Base-by-base conservation (phyloP, 2,329 filamentous ascomycete genomes). In the Leptographium wingfieldii region DNA sequence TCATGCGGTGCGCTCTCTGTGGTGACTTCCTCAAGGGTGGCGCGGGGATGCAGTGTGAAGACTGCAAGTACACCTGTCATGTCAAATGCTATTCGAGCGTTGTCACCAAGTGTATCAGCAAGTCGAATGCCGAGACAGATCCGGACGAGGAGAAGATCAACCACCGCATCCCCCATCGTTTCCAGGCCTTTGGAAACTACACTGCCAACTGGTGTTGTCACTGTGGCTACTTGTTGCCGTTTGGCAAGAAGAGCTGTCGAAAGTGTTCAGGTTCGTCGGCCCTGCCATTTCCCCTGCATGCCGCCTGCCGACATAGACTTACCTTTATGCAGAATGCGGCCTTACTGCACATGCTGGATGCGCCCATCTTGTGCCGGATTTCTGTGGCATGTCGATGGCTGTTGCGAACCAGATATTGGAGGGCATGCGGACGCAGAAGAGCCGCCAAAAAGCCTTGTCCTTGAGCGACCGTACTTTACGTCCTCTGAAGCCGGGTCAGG, bases 81-180 rank as follows among this genome's bases (percentile, higher is more conserved):
- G 92, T 90, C 68, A 96, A 97, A 75, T 99, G 94, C 72, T 99
- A 97, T 73, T 77, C 84, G 19, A 95, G 92, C 72, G 94, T 99
- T 55, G 94, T 99, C 67, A 99, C 94, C 64, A 99, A 99, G 74
- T 99, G 94, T 76, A 99, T 99, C 73, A 97, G 92, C 76, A 97
- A 99, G 73, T 96, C 92, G 64, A 99, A 99, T 71, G 92, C 94
- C 64, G 94, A 99, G 73, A 95, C 90, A 6, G 94, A 99, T 72
- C 92, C 94, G 27, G 94, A 99, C 73, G 94, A 99, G 74, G 94
- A 96, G 75, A 99, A 97, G 79, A 95, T 99, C 82, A 99, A 99
- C 72, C 94, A 99, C 72, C 89, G 94, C 65, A 99, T 99, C 70
- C 94, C 94, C 10, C 94, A 99, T 81, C 87, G 94, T 59, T 99